Conservation (phyloP, 2,329 filamentous ascomycete species). For the Diplodia mutila region DNA sequence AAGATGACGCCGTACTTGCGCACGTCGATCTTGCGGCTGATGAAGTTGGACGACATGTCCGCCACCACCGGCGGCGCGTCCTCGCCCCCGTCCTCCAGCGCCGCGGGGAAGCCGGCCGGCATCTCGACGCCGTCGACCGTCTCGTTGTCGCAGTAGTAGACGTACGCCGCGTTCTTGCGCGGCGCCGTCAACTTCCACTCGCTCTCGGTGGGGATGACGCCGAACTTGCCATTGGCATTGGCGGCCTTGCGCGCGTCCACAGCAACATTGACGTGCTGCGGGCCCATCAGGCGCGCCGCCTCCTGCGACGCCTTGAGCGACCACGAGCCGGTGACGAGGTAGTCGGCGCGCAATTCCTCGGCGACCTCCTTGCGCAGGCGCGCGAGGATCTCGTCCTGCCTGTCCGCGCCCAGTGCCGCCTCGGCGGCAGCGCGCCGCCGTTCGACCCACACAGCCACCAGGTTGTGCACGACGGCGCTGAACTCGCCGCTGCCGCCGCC, state of each 20-base stretch:
- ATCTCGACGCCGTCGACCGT: constrained; percentile 95
- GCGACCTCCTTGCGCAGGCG: constrained; percentile 68
- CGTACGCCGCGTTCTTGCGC: constrained; percentile 68
- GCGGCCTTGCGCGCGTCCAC: constrained; percentile 66
- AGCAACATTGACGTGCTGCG: constrained; percentile 79
- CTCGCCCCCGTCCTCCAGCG: constrained; percentile 66
- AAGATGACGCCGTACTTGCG: constrained; percentile 83
- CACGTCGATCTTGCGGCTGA: constrained; percentile 77
- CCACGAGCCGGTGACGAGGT: constrained; percentile 89
- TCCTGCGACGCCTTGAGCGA: constrained; percentile 88
- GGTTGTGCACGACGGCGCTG: constrained; percentile 79
- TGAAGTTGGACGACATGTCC: constrained; percentile 94
- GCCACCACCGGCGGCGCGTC: constrained; percentile 76
- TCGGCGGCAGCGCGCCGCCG: constrained; percentile 65
- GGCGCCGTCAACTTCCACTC: constrained; percentile 73
- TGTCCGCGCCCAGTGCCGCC: constrained; percentile 54
- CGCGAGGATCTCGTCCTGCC: constrained; percentile 56
- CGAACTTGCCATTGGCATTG: constrained; percentile 80
- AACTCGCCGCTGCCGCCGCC: constrained; percentile 86
- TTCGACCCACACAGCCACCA: constrained; percentile 81
- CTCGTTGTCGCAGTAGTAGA: constrained; percentile 94
- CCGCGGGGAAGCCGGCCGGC: constrained; percentile 66
- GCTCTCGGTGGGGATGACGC: constrained; percentile 75
- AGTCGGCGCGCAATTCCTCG: constrained; percentile 79
- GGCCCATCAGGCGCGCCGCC: constrained; percentile 74